These are phyloP conservation scores for Tremellales sp. DNA, from an alignment of 1,284 basidiomycete species.

Conservation along the genomic window DNA sequence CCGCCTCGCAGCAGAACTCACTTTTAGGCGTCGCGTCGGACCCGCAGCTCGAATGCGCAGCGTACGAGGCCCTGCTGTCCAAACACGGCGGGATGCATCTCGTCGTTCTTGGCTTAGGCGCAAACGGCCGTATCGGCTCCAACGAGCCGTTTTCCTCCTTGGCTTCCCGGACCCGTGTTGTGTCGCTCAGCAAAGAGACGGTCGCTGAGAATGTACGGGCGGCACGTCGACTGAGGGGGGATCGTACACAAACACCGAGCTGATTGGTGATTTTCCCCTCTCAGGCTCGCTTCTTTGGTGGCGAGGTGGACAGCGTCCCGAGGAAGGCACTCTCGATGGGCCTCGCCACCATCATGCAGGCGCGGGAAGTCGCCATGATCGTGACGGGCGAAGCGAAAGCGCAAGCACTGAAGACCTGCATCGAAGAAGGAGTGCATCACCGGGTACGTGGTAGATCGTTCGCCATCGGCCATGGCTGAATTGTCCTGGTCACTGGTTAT, in stretches of 20 bases:
- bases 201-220: constrained; percentile 65
- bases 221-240: not conserved
- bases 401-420: constrained; percentile 2
- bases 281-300: constrained; percentile 72
- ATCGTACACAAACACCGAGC: too few relatives aligned
- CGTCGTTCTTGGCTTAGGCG: constrained; percentile 79
- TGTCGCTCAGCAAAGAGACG: constrained; percentile 80
- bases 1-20: constrained; percentile 57
- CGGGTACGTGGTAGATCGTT: constrained; percentile 7
- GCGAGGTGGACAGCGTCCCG: constrained; percentile 68
- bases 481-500: too few relatives aligned
- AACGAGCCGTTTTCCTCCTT: constrained; percentile 60
- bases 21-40: constrained; percentile 71
- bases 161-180: constrained; percentile 58
- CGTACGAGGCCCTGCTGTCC: constrained; percentile 72
- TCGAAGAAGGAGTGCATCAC: constrained; percentile 12
- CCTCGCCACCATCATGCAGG: constrained; percentile 76
- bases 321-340: constrained; percentile 83
- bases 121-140: constrained; percentile 84
- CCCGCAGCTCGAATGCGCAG: constrained; percentile 68
- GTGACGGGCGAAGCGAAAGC: constrained; percentile 4
- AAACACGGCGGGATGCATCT: constrained; percentile 75
- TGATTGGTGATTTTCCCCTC: not conserved
- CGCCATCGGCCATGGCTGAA: too few relatives aligned
- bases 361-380: constrained; percentile 58